Evolutionary conservation across 495 filamentous ascomycete genomes (phyloP).

Genomic region (Penicillium atrosanguineum): DNA sequence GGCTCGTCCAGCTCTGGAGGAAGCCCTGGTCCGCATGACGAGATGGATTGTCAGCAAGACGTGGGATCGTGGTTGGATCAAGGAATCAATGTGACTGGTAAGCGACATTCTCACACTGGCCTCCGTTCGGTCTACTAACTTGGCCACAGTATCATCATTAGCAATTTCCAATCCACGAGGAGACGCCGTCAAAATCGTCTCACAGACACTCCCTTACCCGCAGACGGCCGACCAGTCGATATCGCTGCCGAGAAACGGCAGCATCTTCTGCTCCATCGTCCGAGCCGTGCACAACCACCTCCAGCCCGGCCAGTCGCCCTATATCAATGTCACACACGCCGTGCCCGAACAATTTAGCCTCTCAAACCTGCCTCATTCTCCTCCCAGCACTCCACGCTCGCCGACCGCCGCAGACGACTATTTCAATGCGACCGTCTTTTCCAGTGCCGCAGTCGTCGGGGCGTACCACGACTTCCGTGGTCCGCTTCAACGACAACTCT

Average conservation of each 20-base stretch:
- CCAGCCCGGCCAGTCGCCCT: slow-evolving; percentile 45
- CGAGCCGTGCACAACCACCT: slow-evolving; percentile 51
- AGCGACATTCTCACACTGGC: slow-evolving; percentile 5
- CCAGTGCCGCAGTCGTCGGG: slow-evolving; percentile 55
- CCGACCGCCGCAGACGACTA: slow-evolving; percentile 48
- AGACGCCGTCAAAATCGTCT: slow-evolving; percentile 55
- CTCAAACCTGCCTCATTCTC: slow-evolving; percentile 59
- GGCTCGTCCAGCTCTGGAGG: slow-evolving; percentile 37
- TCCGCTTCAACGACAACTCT: slow-evolving; percentile 35
- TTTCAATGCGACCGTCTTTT: slow-evolving; percentile 56
- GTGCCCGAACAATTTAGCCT: slow-evolving; percentile 62
- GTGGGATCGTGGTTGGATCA: slow-evolving; percentile 43
- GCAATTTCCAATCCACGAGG: slow-evolving; percentile 32
- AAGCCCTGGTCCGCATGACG: slow-evolving; percentile 36
- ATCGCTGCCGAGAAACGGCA: slow-evolving; percentile 30
- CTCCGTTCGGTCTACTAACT: slow-evolving; percentile 7
- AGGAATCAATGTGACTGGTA: slow-evolving; percentile 43
- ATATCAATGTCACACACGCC: slow-evolving; percentile 63
- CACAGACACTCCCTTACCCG: slow-evolving; percentile 62
- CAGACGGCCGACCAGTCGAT: slow-evolving; percentile 46
- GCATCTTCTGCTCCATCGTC: slow-evolving; percentile 50
- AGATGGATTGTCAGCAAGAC: slow-evolving; percentile 40
- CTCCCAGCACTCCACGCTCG: slow-evolving; percentile 55
- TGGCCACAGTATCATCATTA: slow-evolving; percentile 34
- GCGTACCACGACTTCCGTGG: slow-evolving; percentile 55